Percentiles rank a stretch among this genome's conserved stretches.
These are phyloP conservation scores for Trichoderma aggressivum DNA, from an alignment of 2,329 filamentous ascomycete species.

Conservation along the genomic window DNA sequence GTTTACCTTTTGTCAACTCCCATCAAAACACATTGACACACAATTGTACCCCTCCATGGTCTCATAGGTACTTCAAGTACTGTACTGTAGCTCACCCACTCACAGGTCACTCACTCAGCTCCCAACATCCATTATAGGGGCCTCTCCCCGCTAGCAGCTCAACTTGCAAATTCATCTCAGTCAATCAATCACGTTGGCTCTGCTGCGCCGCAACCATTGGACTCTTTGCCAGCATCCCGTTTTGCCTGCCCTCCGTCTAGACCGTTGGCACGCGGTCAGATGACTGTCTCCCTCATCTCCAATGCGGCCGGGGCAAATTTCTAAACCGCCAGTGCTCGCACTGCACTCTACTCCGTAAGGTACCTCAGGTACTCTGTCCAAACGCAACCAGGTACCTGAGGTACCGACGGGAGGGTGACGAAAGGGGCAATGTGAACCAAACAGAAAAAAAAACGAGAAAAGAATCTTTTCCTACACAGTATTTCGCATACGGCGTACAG, in stretches of 20 bases:
- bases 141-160: background rate
- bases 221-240: background rate
- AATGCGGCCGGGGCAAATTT: background rate
- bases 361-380: background rate
- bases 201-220: background rate
- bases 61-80: background rate
- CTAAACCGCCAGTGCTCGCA: background rate
- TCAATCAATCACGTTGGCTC: constrained; percentile 10
- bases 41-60: background rate
- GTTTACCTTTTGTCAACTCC: background rate
- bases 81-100: background rate
- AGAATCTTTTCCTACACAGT: background rate
- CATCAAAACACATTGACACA: background rate
- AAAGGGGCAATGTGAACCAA: constrained; percentile 4
- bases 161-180: background rate
- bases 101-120: background rate
- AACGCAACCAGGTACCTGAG: background rate
- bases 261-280: constrained; percentile 14
- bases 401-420: background rate
- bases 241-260: constrained; percentile 2
- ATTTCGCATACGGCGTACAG: background rate
- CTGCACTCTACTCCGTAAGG: background rate
- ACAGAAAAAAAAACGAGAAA: background rate
- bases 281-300: constrained; percentile 13
- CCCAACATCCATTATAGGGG: background rate